Evolutionary conservation across 768 basidiomycete species (phyloP), one percentile per base, ranked within the genome.

Genomic region (Holtermannia corniformis): DNA sequence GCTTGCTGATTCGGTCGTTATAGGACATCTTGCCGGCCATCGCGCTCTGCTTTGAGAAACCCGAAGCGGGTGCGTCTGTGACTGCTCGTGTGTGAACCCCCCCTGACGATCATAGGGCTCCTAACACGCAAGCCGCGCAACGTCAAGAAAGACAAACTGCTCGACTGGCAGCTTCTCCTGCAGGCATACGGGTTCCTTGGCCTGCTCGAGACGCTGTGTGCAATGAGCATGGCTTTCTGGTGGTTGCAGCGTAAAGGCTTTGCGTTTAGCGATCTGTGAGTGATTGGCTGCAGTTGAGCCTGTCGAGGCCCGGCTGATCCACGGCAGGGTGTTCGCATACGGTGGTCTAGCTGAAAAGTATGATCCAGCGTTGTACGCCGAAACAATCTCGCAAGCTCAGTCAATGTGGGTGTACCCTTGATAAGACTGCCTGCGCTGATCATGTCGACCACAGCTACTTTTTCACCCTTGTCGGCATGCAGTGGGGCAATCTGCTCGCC

Each of bases 101-200:
- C n/a, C n/a, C n/a, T n/a, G n/a, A n/a, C n/a, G n/a, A n/a, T n/a
- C n/a, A n/a, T n/a, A n/a, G n/a, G n/a, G n/a, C 72, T 84, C 3
- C 71, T 84, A 24, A 65, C 73, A 3, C 76, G 81, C 23, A 78
- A 77, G 53, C 81, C 82, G 0, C 75, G 81, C 25, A 75, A 82
- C 54, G 74, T 76, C 20, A 77, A 79, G 61, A 80, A 73, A 40
- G 81, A 83, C 51, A 74, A 78, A 13, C 73, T 84, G 10, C 79
- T 77, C 3, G 75, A 82, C 58, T 73, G 74, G 72, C 77, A 74
- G 51, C 67, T 79, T 51, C 75, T 79, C 61, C 54, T 77, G 3
- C 82, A 83, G 11, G 80, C 81, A 0, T 83, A 82, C 62, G 71
- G 76, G 4, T 81, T 82, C 67, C 58, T 81, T n/a, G 78, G 78